phyloP scores from a whole-genome alignment of 2,329 filamentous ascomycete genomes.

The Verticillium longisporum region DNA sequence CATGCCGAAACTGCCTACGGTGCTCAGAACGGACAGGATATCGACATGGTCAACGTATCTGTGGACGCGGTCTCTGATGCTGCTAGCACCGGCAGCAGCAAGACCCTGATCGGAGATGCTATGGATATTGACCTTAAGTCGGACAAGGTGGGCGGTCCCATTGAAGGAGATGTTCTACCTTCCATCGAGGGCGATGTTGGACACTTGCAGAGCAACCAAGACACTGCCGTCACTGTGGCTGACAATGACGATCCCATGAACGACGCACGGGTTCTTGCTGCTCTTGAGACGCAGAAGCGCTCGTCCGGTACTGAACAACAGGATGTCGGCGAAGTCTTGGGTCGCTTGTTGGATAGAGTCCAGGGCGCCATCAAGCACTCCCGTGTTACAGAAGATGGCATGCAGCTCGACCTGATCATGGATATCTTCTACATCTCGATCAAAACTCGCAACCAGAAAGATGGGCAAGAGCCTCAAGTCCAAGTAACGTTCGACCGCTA shows the following conservation, averaged over 20 bases:
- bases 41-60: constrained; percentile 25
- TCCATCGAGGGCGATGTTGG: background rate
- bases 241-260: constrained; percentile 16
- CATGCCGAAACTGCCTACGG: constrained; percentile 10
- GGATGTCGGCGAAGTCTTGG: constrained; percentile 93
- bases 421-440: constrained; percentile 56
- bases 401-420: constrained; percentile 77
- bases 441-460: constrained; percentile 36
- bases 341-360: constrained; percentile 84
- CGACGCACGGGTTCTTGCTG: constrained; percentile 38
- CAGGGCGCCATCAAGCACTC: constrained; percentile 76
- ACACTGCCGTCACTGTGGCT: constrained; percentile 25
- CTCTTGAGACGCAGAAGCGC: constrained; percentile 37
- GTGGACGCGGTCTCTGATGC: constrained; percentile 28
- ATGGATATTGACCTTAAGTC: constrained; percentile 14
- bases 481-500: constrained; percentile 50
- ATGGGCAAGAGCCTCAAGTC: constrained; percentile 8
- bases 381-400: constrained; percentile 56
- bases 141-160: background rate
- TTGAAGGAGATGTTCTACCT: background rate
- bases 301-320: constrained; percentile 65
- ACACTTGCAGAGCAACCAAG: constrained; percentile 4
- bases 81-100: constrained; percentile 41
- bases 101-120: constrained; percentile 39
- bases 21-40: constrained; percentile 13